Conservation (phyloP, 164 flowering plant species). For the Magnolia sinica region DNA sequence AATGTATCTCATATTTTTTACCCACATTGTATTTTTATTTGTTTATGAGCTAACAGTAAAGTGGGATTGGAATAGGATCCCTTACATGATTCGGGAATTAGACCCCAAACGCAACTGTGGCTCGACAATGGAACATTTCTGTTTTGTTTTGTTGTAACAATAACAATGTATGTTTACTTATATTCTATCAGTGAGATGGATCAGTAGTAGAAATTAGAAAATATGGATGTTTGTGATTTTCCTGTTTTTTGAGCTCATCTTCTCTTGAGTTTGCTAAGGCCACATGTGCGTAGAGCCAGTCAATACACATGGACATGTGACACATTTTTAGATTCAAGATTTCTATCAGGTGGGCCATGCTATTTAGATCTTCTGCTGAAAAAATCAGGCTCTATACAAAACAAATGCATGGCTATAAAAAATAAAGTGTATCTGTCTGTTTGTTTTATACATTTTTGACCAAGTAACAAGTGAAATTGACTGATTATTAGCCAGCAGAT, state of each 20-base stretch:
- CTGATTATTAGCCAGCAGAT: too few species aligned
- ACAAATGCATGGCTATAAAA: too few species aligned
- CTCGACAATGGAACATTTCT: not conserved
- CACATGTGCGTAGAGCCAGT: too few species aligned
- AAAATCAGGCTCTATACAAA: too few species aligned
- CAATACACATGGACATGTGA: too few species aligned
- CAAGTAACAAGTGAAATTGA: too few species aligned
- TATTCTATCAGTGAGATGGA: not conserved
- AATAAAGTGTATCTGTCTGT: too few species aligned
- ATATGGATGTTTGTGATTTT: not conserved
- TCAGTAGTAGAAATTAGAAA: not conserved
- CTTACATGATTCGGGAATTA: not conserved
- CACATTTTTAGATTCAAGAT: too few species aligned
- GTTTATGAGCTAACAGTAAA: not conserved
- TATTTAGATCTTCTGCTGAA: too few species aligned
- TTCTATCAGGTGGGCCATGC: too few species aligned
- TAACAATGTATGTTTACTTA: not conserved
- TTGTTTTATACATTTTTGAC: too few species aligned
- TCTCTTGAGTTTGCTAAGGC: too few species aligned
- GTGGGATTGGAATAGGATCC: not conserved
- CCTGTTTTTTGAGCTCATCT: not conserved
- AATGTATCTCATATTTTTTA: not conserved
- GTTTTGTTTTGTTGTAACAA: not conserved
- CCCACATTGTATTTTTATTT: conserved; percentile 1
- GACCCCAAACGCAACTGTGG: not conserved